Percentiles rank a stretch among this genome's conserved stretches.
phyloP scores from a whole-genome alignment of 495 filamentous ascomycete genomes.

The Talaromyces nanjingensis region DNA sequence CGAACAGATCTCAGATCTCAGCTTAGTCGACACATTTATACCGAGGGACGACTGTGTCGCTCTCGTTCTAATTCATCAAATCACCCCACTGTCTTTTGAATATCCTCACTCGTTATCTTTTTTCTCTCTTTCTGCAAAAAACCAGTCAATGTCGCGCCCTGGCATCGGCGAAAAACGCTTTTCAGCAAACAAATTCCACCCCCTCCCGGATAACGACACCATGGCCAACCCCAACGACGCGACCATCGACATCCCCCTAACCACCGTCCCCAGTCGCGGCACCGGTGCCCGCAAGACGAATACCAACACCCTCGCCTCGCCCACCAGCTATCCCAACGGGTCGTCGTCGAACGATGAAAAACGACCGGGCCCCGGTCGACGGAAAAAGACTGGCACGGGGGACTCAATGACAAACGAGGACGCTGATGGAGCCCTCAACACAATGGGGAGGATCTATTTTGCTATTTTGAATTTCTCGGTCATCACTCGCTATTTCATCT shows the following conservation, averaged over 20 bases:
- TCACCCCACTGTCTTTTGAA: neutral
- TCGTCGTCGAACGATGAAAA: slow-evolving; percentile 39
- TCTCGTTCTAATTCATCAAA: neutral
- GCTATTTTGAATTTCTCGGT: slow-evolving; percentile 80
- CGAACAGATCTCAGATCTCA: neutral
- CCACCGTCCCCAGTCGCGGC: slow-evolving; percentile 31
- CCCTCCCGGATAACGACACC: slow-evolving; percentile 30
- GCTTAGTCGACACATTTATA: neutral
- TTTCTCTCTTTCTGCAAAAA: no score
- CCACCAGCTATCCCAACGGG: slow-evolving; percentile 16
- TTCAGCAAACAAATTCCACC: slow-evolving; percentile 38
- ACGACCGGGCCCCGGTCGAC: slow-evolving; percentile 34
- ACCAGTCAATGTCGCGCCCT: slow-evolving; percentile 14
- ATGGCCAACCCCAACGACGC: slow-evolving; percentile 48
- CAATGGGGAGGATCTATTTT: slow-evolving; percentile 81
- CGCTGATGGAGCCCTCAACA: slow-evolving; percentile 59
- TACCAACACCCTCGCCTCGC: slow-evolving; percentile 16
- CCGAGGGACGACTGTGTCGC: neutral
- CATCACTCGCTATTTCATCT: slow-evolving; percentile 82
- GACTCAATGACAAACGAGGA: slow-evolving; percentile 34
- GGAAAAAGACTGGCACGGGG: slow-evolving; percentile 46
- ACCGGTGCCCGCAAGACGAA: slow-evolving; percentile 36
- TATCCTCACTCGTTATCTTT: neutral
- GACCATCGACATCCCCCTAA: slow-evolving; percentile 53
- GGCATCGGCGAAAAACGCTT: slow-evolving; percentile 32